Evolutionary conservation across 2,329 filamentous ascomycete genomes (phyloP), one percentile per base, ranked within the genome.

Genomic region (Penicillium expansum): DNA sequence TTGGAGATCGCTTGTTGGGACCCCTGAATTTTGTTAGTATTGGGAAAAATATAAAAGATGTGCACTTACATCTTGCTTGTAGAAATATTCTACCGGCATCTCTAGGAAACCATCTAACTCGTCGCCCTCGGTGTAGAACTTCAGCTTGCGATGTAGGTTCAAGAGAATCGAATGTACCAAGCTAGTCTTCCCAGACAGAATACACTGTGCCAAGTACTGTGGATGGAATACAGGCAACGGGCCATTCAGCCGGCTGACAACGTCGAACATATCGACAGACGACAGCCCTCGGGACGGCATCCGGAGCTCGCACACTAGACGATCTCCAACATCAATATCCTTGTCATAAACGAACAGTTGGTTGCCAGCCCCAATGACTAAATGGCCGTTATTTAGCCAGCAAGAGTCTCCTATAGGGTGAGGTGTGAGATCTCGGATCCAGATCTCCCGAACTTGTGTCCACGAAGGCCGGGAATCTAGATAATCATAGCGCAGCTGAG

Each of bases 331-430:
- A 54, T 87, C 83, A 24, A 96, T 85, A n/a, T 84, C 80, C 58
- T 92, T 86, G 65, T 91, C 89, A 69, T 92, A 88, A 7, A 96
- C 81, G 71, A 96, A 92, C 13, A 99, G 80, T 69, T 97, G 92
- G 69, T 96, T 96, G 0, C 94, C 94, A 8, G 92, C 86, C 1
- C 92, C 92, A 55, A 97, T 87, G 6, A 96, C 87, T 13, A 99
- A 81, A 67, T 92, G 87, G 0, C 92, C 93, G 67, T 90, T 87
- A 29, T 87, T 86, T 13, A 97, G 79, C 94, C 94, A 99, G 16
- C 91, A 91, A 0, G 92, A 95, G 71, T 97, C 92, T 2, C 92
- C 92, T 49, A 97, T 96, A 0, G 91, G 90, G 71, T 96, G 91
- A 29, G 92, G 90, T 13, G 92, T 96, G 37, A 92, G 79, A 57